Base-by-base conservation (phyloP, 2,329 filamentous ascomycete species). In the Calonectria pseudoturangicola region DNA sequence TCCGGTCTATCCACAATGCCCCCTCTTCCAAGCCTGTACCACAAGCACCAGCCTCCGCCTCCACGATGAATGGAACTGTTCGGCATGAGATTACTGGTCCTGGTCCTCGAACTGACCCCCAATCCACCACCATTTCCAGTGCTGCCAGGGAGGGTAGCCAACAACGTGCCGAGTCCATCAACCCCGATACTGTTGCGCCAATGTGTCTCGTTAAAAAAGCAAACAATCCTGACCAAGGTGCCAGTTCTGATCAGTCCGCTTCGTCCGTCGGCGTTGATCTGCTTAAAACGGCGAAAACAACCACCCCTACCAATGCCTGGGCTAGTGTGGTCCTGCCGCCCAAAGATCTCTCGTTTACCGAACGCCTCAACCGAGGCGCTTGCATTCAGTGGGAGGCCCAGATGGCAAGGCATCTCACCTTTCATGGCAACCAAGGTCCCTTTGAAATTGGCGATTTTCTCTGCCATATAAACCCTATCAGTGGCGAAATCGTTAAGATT, bases 391-490 rank as follows among this genome's bases (percentile, higher is more conserved):
- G 76, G 69, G 76, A 79, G 64, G 48, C 73, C 21, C n/a, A 69
- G 18, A 74, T 72, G 60, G 73, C 75, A n/a, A 75, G 73, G 2
- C 66, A 79, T 43, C 71, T 79, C 33, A 45, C 71, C 12, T 70
- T 48, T 27, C 71, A 30, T 12, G 68, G 70, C 18, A 48, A 73
- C 9, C 18, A 43, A 1, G 79, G 79, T 3, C 79, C 76, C n/a
- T 80, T 77, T 36, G 70, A 76, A 39, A 30, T 79, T 58, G 79
- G 79, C 13, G 67, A 76, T 7, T 79, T 41, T 41, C 69, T 79
- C n/a, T 77, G 75, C 56, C 64, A 79, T 21, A 25, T 80, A 18
- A 50, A 75, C n/a, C 60, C 25, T n/a, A 48, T 25, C 43, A 73
- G 48, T 16, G 73, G 68, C 2, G 27, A 50, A 2, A 30, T 79